These are phyloP conservation scores for Yarrowia divulgata DNA, from an alignment of 805 yeast genomes.

Conservation along the genomic window DNA sequence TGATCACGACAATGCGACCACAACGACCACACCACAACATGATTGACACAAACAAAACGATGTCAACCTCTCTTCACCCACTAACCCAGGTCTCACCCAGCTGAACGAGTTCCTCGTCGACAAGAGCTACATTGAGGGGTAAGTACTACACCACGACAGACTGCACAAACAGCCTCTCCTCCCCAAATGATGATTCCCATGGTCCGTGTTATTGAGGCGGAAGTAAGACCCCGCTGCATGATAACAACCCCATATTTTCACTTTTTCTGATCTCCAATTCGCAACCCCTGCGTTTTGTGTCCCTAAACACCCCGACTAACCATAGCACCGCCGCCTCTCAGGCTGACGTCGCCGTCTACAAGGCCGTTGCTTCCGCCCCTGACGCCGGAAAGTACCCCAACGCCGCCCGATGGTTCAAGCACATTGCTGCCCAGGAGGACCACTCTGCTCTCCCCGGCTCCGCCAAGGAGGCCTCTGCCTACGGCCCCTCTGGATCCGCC, in stretches of 20 bases:
- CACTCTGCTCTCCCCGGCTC: constrained; percentile 78
- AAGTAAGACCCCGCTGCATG: constrained; percentile 40
- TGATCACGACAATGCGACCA: no score
- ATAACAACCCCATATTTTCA: constrained; percentile 39
- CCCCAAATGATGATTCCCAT: constrained; percentile 36
- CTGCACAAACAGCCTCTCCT: no score
- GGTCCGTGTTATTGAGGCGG: constrained; percentile 41
- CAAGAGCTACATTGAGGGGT: constrained; percentile 96
- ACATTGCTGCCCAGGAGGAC: constrained; percentile 90
- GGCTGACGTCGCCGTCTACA: constrained; percentile 93
- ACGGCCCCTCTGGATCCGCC: constrained; percentile 62
- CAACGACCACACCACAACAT: no score
- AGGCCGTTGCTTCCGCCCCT: constrained; percentile 68
- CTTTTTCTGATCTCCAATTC: constrained; percentile 15
- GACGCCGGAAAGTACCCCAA: constrained; percentile 82
- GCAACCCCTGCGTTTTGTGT: background rate
- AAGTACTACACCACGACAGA: constrained; percentile 54
- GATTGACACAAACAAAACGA: no score
- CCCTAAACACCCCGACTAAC: background rate
- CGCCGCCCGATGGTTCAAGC: constrained; percentile 98
- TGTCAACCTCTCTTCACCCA: background rate
- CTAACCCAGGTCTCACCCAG: constrained; percentile 59
- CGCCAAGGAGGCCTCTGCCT: constrained; percentile 56
- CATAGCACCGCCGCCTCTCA: constrained; percentile 70
- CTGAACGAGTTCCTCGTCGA: constrained; percentile 87